Percentiles rank a stretch among this genome's conserved stretches.
These are phyloP conservation scores for Sugiyamaella japonica DNA, from an alignment of 1,139 yeast genomes.

Conservation along the genomic window DNA sequence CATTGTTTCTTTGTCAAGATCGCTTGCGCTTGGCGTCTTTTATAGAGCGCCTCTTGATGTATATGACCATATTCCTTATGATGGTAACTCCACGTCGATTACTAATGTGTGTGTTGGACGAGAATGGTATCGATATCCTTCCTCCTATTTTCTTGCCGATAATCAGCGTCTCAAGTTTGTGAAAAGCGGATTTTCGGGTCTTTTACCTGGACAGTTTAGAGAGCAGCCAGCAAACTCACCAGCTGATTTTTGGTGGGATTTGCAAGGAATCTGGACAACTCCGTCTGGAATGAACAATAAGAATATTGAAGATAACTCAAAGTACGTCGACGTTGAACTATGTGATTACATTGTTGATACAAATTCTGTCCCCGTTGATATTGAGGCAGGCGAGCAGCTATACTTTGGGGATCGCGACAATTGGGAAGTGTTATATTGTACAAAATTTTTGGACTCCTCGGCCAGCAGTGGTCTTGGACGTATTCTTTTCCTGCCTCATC, in stretches of 20 bases:
- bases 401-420: slow-evolving; percentile 28
- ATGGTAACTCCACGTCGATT: slow-evolving; percentile 38
- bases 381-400: slow-evolving; percentile 32
- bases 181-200: slow-evolving; percentile 77
- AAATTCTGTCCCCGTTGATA: slow-evolving; percentile 31
- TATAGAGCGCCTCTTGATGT: slow-evolving; percentile 43
- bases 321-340: slow-evolving; percentile 30
- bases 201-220: slow-evolving; percentile 82
- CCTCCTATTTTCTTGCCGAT: slow-evolving; percentile 74
- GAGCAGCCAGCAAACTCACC: slow-evolving; percentile 42
- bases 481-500: slow-evolving; percentile 42
- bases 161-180: slow-evolving; percentile 64
- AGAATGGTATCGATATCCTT: slow-evolving; percentile 94
- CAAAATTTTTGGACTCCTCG: slow-evolving; percentile 41
- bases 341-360: slow-evolving; percentile 43
- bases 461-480: slow-evolving; percentile 45
- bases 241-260: slow-evolving; percentile 32
- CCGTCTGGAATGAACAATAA: slow-evolving; percentile 74
- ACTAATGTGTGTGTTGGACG: slow-evolving; percentile 80
- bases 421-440: slow-evolving; percentile 42
- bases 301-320: slow-evolving; percentile 48
- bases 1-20: slow-evolving; percentile 35
- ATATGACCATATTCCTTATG: slow-evolving; percentile 28
- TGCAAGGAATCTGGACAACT: slow-evolving; percentile 40
- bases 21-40: slow-evolving; percentile 37